Evolutionary conservation across 495 filamentous ascomycete species (phyloP).

Genomic region (Neurospora tetraspora): DNA sequence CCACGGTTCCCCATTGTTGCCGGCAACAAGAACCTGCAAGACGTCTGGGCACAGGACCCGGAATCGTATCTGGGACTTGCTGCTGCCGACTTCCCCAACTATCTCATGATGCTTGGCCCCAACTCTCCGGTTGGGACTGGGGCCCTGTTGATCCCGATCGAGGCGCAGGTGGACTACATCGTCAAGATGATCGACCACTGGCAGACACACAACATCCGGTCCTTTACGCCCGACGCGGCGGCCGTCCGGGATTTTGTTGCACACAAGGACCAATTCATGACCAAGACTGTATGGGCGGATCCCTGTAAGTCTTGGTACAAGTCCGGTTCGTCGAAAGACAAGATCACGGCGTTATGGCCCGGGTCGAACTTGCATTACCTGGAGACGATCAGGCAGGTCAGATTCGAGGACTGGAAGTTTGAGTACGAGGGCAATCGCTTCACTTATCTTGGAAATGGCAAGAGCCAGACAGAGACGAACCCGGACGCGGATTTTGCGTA

Average conservation of each 20-base stretch:
- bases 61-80: slow-evolving; percentile 45
- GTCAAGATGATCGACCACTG: slow-evolving; percentile 36
- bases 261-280: slow-evolving; percentile 34
- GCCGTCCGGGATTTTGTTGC: slow-evolving; percentile 33
- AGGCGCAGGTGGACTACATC: slow-evolving; percentile 24
- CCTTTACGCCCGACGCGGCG: slow-evolving; percentile 28
- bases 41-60: slow-evolving; percentile 40
- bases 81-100: slow-evolving; percentile 47
- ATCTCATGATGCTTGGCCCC: slow-evolving; percentile 34
- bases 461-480: neutral
- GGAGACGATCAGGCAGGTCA: neutral
- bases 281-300: slow-evolving; percentile 36
- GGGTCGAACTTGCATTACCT: neutral
- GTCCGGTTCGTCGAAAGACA: slow-evolving; percentile 27
- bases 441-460: neutral
- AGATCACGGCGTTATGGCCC: slow-evolving; percentile 31
- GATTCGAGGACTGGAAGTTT: neutral
- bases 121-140: slow-evolving; percentile 21
- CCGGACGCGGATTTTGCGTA: neutral
- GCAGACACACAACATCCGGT: slow-evolving; percentile 37
- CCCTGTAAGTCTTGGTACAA: slow-evolving; percentile 43
- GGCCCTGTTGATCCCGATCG: slow-evolving; percentile 13
- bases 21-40: slow-evolving; percentile 31
- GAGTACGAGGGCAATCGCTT: neutral
- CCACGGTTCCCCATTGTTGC: slow-evolving; percentile 45